Evolutionary conservation across 352 stramenopile species (phyloP).

Genomic region (Globisporangium heterothallicum): DNA sequence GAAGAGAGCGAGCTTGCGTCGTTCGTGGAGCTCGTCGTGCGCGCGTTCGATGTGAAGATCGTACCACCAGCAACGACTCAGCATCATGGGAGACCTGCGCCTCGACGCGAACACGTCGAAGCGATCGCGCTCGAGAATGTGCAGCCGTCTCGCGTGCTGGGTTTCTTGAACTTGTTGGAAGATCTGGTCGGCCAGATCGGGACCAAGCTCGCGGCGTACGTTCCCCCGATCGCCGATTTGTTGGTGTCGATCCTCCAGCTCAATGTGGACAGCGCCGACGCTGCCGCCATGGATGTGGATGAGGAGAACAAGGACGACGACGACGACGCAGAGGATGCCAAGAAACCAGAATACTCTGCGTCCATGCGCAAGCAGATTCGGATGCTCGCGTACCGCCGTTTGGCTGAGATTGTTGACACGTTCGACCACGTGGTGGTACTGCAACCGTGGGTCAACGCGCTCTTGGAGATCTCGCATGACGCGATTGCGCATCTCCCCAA

Average conservation of each 20-base stretch:
- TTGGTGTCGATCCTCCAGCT: constrained; percentile 67
- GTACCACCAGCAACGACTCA: constrained; percentile 7
- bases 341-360: constrained; percentile 23
- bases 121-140: constrained; percentile 39
- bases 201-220: constrained; percentile 74
- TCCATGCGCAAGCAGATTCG: constrained; percentile 80
- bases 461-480: constrained; percentile 41
- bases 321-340: constrained; percentile 10
- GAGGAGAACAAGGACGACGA: constrained; percentile 17
- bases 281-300: constrained; percentile 19
- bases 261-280: constrained; percentile 25
- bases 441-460: constrained; percentile 49
- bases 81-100: neutral
- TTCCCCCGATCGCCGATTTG: constrained; percentile 72
- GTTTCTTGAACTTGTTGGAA: constrained; percentile 88
- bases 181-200: constrained; percentile 85
- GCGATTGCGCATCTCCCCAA: constrained; percentile 66
- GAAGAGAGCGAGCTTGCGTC: constrained; percentile 66
- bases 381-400: constrained; percentile 66
- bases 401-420: constrained; percentile 70
- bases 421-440: constrained; percentile 69
- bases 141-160: constrained; percentile 73
- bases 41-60: constrained; percentile 75
- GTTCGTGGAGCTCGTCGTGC: constrained; percentile 88
- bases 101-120: neutral